Base-by-base conservation (phyloP, 169 alveolate genomes). In the Prorocentrum cordatum region DNA sequence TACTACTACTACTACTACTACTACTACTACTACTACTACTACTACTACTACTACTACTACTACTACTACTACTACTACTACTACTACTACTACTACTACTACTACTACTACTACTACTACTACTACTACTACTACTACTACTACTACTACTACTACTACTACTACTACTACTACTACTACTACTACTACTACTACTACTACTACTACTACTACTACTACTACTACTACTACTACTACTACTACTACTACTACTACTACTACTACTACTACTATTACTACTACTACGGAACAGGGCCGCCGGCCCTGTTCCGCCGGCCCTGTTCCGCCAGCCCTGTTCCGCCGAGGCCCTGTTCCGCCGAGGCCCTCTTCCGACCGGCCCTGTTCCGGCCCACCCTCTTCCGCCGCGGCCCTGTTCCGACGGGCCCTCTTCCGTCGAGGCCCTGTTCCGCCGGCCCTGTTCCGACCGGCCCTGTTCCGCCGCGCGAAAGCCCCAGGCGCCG, bases 231-330 rank as follows among this genome's bases (percentile, higher is more conserved):
- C 67, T 24, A 58, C 67, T 14, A 58, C 67, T 58, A 20, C 67
- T 58, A 58, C 67, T 58, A 20, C 67, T 58, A 58, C 67, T 58
- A 20, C 67, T 58, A 58, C 67, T 58, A 20, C 29, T 58, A 20
- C 67, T 58, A 58, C 67, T 58, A 58, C 67, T 58, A 58, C 67
- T 58, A 58, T n/a, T 58, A 58, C 67, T 58, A 58, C 67, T 58
- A 58, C 67, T 58, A 58, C 68, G 31, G 35, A n/a, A n/a, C n/a
- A n/a, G n/a, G n/a, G n/a, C n/a, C 35, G n/a, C 36, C 68, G n/a
- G 16, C 33, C 68, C 6, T 4, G 10, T 3, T 59, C 36, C 22
- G 31, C 20, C 16, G 24, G 26, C 22, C 20, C 22, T 6, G 31
- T 2, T 18, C 24, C 6, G 16, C 16, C 68, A 16, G 3, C 35